Evolutionary conservation across 2,329 filamentous ascomycete genomes (phyloP).

Genomic region (Cladorrhinum sp.): DNA sequence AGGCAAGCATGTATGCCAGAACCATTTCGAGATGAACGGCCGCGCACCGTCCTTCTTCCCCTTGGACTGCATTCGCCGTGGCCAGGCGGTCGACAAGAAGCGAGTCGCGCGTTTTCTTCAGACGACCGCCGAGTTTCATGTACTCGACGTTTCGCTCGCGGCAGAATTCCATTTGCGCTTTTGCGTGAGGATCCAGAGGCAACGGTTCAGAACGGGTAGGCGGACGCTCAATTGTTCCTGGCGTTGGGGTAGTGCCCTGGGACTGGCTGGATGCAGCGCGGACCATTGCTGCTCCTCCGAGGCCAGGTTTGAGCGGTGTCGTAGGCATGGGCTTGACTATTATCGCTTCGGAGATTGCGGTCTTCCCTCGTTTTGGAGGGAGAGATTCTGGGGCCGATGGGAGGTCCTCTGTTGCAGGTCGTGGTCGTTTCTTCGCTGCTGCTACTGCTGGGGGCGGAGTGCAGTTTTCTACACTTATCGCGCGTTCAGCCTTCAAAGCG

Average conservation of each 20-base stretch:
- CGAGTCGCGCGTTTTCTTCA: constrained; percentile 55
- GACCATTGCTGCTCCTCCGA: constrained; percentile 43
- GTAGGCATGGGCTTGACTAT: constrained; percentile 40
- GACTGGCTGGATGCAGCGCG: constrained; percentile 54
- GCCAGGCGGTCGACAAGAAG: constrained; percentile 33
- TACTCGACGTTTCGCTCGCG: constrained; percentile 39
- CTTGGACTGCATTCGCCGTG: constrained; percentile 30
- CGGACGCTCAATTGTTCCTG: constrained; percentile 39
- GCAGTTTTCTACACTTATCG: constrained; percentile 41
- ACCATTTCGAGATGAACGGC: constrained; percentile 49
- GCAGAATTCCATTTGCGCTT: constrained; percentile 30
- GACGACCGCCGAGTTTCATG: constrained; percentile 43
- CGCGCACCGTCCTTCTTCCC: constrained; percentile 40
- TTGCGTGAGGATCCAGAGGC: constrained; percentile 27
- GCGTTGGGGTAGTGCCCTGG: constrained; percentile 46
- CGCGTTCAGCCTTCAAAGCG: constrained; percentile 40
- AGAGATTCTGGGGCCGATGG: constrained; percentile 31
- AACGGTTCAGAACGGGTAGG: constrained; percentile 33
- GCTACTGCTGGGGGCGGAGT: constrained; percentile 27
- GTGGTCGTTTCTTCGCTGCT: constrained; percentile 49
- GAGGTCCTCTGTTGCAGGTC: constrained; percentile 33
- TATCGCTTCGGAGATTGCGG: constrained; percentile 37
- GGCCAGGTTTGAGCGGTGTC: constrained; percentile 51
- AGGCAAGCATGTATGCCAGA: constrained; percentile 52
- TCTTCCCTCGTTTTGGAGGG: constrained; percentile 39